A percentile compares a stretch with the other conserved stretches of the same genome.
Evolutionary conservation across 352 stramenopile species (phyloP).

Genomic region (Poterioochromonas sp.): DNA sequence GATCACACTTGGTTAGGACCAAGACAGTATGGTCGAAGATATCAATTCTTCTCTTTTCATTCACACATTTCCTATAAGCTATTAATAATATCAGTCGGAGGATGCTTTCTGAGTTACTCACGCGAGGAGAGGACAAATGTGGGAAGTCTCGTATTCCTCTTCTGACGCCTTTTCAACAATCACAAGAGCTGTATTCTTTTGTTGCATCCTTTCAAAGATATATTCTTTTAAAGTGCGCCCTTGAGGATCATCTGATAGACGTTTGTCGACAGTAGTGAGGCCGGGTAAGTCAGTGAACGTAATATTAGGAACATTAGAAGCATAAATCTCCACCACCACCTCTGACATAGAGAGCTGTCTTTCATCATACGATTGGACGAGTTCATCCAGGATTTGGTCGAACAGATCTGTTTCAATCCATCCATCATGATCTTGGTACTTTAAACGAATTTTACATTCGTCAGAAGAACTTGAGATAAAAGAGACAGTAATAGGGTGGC

Average conservation of each 20-base stretch:
- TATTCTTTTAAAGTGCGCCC: neutral
- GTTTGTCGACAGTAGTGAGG: neutral
- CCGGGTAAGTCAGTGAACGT: slow-evolving; percentile 1
- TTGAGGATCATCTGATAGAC: neutral
- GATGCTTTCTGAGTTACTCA: neutral
- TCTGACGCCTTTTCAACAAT: neutral
- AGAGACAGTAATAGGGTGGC: neutral
- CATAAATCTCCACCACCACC: neutral
- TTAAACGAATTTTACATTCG: neutral
- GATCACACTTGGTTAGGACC: neutral
- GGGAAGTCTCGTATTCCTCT: neutral
- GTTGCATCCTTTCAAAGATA: neutral
- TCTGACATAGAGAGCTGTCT: neutral
- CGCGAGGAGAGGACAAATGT: neutral
- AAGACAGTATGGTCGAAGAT: neutral
- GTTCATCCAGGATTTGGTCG: neutral
- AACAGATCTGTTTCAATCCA: no score
- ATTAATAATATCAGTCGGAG: neutral
- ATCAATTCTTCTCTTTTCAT: neutral
- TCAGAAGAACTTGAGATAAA: neutral
- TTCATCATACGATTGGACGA: neutral
- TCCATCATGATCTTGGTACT: neutral
- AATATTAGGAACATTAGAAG: neutral
- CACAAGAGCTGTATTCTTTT: neutral
- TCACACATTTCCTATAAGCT: neutral